Evolutionary conservation across 2,329 filamentous ascomycete genomes (phyloP), one percentile per base, ranked within the genome.

Genomic region (Colletotrichum brevisporum): DNA sequence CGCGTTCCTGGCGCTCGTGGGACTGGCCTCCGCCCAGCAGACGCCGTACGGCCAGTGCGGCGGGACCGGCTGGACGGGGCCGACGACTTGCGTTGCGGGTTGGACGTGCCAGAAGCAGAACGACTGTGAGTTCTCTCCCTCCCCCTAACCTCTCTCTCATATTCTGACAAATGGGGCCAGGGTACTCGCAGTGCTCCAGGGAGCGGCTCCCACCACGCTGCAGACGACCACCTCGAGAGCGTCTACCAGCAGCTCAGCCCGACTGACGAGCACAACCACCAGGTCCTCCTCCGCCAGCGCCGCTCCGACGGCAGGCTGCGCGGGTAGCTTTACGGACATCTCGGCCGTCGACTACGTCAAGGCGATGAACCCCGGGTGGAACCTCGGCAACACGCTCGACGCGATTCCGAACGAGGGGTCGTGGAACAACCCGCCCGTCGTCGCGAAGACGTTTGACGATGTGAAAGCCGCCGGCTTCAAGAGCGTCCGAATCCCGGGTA

Each of bases 311-410:
- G 41, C 13, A 6, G 55, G 43, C 21, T 86, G 84, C 69, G 76
- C 76, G 1, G 80, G 80, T 1, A 79, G 78, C 6, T 88, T 87
- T 74, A 76, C 75, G 3, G 74, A 80, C 4, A 80, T 87, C 54
- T 81, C 84, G 0, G 86, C 85, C 0, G 75, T 79, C 0, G 76
- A 83, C 3, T 88, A 75, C 52, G 71, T 89, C 55, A 79, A 80
- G 5, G 82, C 79, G 9, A 79, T 89, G 48, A 85, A 85, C 56
- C 84, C 87, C 0, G 88, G 88, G 8, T 90, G 88, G 88, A 90
- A 90, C 71, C 72, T 89, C 9, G 88, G 88, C 10, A 90, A 90
- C 64, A 89, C 87, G 0, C 81, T 90, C 36, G 89, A 71, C n/a
- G 70, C 70, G 15, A 58, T 71, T 12, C 70, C 70, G 5, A 79